These are phyloP conservation scores for Bauhinia variegata DNA, from an alignment of 306 rosid genomes.

Conservation along the genomic window DNA sequence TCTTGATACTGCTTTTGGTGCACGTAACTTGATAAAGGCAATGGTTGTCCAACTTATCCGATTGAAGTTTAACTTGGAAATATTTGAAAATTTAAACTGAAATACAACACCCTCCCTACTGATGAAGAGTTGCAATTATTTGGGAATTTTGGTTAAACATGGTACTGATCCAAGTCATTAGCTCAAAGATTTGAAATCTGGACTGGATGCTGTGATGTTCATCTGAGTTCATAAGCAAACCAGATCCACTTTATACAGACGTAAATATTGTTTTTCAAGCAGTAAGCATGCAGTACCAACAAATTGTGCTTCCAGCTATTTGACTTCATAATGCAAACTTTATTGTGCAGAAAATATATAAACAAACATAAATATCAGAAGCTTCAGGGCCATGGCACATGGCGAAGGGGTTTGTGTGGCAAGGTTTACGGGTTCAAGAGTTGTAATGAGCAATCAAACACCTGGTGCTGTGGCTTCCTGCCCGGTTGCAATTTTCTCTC, in stretches of 20 bases:
- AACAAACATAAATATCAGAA: neutral
- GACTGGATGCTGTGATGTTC: neutral
- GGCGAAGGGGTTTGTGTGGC: neutral
- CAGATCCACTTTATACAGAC: neutral
- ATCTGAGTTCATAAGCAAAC: neutral
- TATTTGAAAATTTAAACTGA: too few relatives aligned
- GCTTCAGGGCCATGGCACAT: neutral
- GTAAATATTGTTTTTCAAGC: neutral
- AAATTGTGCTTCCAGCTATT: neutral
- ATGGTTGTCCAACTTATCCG: neutral
- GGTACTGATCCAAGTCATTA: neutral
- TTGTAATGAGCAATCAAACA: conserved; percentile 20
- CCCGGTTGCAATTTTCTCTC: conserved; percentile 37
- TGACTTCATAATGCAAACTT: conserved; percentile 5
- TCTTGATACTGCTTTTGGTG: too few relatives aligned
- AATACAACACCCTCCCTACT: too few relatives aligned
- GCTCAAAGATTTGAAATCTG: conserved; percentile 2
- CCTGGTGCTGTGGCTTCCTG: conserved; percentile 37
- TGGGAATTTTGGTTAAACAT: neutral
- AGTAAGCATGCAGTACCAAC: conserved; percentile 7
- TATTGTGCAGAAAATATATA: conserved; percentile 1
- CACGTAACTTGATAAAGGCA: too few relatives aligned
- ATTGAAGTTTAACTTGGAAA: too few relatives aligned
- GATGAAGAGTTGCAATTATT: too few relatives aligned
- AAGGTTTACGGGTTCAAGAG: neutral